These are phyloP conservation scores for Takashimella tepidaria DNA, from an alignment of 1,284 basidiomycete species.

Conservation along the genomic window DNA sequence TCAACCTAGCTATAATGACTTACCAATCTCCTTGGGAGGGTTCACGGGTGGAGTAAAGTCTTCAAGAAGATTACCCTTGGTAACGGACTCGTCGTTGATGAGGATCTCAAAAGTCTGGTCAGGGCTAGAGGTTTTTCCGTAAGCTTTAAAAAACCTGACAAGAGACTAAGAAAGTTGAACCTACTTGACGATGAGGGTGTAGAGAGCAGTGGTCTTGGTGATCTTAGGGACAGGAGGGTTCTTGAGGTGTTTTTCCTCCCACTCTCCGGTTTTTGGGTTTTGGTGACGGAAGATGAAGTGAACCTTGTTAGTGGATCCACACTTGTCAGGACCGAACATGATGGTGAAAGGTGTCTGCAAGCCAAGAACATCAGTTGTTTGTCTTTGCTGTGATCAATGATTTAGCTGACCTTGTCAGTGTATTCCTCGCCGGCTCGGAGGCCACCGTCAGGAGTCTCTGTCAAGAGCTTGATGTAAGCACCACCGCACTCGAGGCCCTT, in stretches of 20 bases:
- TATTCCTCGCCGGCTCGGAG: slow-evolving; percentile 92
- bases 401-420: slow-evolving; percentile 61
- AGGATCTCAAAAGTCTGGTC: slow-evolving; percentile 92
- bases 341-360: slow-evolving; percentile 83
- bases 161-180: slow-evolving; percentile 34
- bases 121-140: slow-evolving; percentile 56
- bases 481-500: slow-evolving; percentile 99
- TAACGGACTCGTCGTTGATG: slow-evolving; percentile 80
- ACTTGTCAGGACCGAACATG: slow-evolving; percentile 79
- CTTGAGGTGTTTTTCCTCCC: slow-evolving; percentile 94
- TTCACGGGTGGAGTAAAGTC: slow-evolving; percentile 96
- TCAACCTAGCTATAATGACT: slow-evolving; percentile 3
- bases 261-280: slow-evolving; percentile 83
- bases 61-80: slow-evolving; percentile 79
- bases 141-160: slow-evolving; percentile 6
- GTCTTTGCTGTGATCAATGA: neutral
- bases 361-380: neutral
- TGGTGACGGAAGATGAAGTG: slow-evolving; percentile 98
- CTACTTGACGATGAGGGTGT: slow-evolving; percentile 85
- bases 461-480: slow-evolving; percentile 94
- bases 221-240: slow-evolving; percentile 77
- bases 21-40: slow-evolving; percentile 78
- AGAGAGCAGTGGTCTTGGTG: slow-evolving; percentile 82
- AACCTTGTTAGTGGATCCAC: slow-evolving; percentile 55
- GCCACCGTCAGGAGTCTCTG: slow-evolving; percentile 57